Percentiles rank a stretch among this genome's conserved stretches.
These are phyloP conservation scores for Kwoniella mangroviensis DNA, from an alignment of 768 basidiomycete species.

Conservation along the genomic window DNA sequence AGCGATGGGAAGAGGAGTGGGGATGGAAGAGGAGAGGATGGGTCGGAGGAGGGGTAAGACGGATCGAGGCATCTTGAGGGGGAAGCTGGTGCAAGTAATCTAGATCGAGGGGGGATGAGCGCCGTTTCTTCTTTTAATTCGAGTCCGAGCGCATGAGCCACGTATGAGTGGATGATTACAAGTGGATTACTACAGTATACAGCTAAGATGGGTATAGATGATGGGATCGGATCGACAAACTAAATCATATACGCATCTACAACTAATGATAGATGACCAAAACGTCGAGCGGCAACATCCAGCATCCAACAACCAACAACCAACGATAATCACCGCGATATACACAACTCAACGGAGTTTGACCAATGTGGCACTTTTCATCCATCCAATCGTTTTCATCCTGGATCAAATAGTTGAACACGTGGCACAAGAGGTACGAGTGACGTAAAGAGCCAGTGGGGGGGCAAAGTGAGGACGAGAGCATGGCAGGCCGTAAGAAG, in stretches of 20 bases:
- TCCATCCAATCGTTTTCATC: slow-evolving; percentile 13
- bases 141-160: not conserved
- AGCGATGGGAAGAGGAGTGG: not conserved
- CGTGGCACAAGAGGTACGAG: not conserved
- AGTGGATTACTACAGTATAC: not conserved
- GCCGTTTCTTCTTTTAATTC: not conserved
- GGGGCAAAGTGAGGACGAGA: too few relatives aligned
- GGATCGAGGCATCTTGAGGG: slow-evolving; percentile 17
- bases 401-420: not conserved
- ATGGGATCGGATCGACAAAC: not conserved
- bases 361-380: slow-evolving; percentile 17
- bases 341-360: slow-evolving; percentile 21
- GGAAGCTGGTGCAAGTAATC: not conserved
- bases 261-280: not conserved
- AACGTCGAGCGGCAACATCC: not conserved
- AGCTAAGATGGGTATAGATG: not conserved
- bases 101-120: not conserved
- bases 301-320: not conserved
- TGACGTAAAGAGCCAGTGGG: too few relatives aligned
- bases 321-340: slow-evolving; percentile 16
- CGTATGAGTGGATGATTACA: not conserved
- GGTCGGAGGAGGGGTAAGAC: slow-evolving; percentile 17
- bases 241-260: not conserved
- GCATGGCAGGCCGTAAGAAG: too few relatives aligned
- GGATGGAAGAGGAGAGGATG: slow-evolving; percentile 3